Evolutionary conservation across 345 rosid genomes (phyloP).

Genomic region (Ceriops zippeliana): DNA sequence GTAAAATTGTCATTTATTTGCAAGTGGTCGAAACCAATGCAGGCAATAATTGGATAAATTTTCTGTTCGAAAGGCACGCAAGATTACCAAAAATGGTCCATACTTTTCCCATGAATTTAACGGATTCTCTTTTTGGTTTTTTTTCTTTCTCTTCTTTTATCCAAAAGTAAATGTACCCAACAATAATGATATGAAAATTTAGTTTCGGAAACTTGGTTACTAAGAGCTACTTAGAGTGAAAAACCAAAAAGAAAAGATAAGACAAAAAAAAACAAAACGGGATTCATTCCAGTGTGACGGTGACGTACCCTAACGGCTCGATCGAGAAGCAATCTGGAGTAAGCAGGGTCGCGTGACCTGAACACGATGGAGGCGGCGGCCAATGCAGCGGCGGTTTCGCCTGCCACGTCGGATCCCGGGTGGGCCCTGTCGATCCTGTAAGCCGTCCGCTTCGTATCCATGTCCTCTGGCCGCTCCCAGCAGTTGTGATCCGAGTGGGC

Average conservation of each 20-base stretch:
- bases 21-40: background rate
- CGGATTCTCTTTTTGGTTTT: too few species aligned
- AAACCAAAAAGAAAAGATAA: too few species aligned
- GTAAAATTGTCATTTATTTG: constrained; percentile 4
- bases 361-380: constrained; percentile 36
- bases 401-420: constrained; percentile 37
- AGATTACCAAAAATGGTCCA: too few species aligned
- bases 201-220: too few species aligned
- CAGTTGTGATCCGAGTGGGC: constrained; percentile 33
- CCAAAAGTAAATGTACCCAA: too few species aligned
- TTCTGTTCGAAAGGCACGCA: too few species aligned
- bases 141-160: too few species aligned
- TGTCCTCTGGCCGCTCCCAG: constrained; percentile 40
- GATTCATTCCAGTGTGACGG: constrained; percentile 7
- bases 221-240: background rate
- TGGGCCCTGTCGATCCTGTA: constrained; percentile 25
- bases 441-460: constrained; percentile 31
- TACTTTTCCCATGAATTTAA: too few species aligned
- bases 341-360: constrained; percentile 29
- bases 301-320: constrained; percentile 36
- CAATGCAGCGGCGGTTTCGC: constrained; percentile 37
- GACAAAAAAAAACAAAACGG: background rate
- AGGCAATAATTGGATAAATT: background rate
- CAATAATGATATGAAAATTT: too few species aligned
- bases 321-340: constrained; percentile 31